Evolutionary conservation across 306 rosid species (phyloP), one percentile per base, ranked within the genome.

Genomic region (Cotoneaster glaucophyllus): DNA sequence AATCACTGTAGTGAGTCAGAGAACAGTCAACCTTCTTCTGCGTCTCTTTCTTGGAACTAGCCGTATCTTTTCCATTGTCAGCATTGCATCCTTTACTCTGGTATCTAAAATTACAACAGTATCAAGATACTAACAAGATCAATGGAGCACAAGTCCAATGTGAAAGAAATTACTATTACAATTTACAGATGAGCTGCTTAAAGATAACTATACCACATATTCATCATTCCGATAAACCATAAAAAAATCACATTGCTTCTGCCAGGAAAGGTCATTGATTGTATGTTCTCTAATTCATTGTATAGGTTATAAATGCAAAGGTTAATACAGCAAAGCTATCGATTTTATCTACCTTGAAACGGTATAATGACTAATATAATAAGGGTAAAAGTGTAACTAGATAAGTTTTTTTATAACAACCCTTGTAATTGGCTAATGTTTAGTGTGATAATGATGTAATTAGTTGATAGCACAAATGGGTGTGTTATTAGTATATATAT

Each of bases 1-100:
- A 70, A 76, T 25, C 41, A 80, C 53, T 71, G 74, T 41, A 69
- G 26, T 65, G 18, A 37, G 70, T n/a, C 62, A 58, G 65, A 65
- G 78, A 59, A 81, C 19, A 19, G 70, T 59, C 74, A 73, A 92
- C 99, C 97, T 89, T 95, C 88, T 74, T 92, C 54, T 78, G 87
- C 5, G 54, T 77, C 70, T 89, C 97, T 75, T 92, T 92, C 71
- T 74, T 84, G 67, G 87, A 67, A 67, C 31, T 76, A 63, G 62
- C 84, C 77, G 78, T 91, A 70, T 81, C 85, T 80, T 82, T 82
- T 79, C 84, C 93, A 77, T 39, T 83, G 70, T 81, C 92, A 75
- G 58, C 78, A 76, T 80, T 84, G 53, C 87, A 74, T 82, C 89
- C 73, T 78, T 90, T 75, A 64, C 21, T 31, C 74, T 44, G 50